A percentile compares a stretch with the other conserved stretches of the same genome.
These are phyloP conservation scores for Leccinum uliginosum DNA, from an alignment of 768 basidiomycete genomes.

Conservation along the genomic window DNA sequence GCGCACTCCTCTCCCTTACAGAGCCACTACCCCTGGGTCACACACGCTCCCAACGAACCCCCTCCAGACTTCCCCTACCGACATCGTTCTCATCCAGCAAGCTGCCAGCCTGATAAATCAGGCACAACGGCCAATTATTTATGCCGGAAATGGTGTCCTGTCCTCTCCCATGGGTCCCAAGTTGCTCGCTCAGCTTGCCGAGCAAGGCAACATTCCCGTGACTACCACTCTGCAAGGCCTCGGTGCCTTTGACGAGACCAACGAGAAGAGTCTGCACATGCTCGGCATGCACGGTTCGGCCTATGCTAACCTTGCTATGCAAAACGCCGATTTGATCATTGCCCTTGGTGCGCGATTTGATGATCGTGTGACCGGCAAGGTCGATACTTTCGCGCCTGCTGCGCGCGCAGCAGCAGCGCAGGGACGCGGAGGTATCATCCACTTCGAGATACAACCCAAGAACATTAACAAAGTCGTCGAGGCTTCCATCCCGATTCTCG, in stretches of 20 bases:
- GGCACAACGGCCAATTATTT: conserved; percentile 86
- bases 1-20: conserved; percentile 78
- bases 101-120: conserved; percentile 91
- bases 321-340: conserved; percentile 95
- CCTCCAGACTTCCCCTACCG: conserved; percentile 59
- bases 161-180: conserved; percentile 77
- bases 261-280: conserved; percentile 89
- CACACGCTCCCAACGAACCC: conserved; percentile 74
- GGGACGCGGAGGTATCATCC: conserved; percentile 94
- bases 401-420: conserved; percentile 80
- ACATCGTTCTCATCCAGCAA: conserved; percentile 64
- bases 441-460: conserved; percentile 98
- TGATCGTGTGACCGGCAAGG: conserved; percentile 93
- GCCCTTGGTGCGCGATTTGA: conserved; percentile 96
- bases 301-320: conserved; percentile 97
- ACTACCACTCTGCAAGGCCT: conserved; percentile 96
- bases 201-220: conserved; percentile 91
- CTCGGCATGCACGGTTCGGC: conserved; percentile 98
- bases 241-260: conserved; percentile 90
- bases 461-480: conserved; percentile 99
- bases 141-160: conserved; percentile 89
- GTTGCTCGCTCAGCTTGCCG: conserved; percentile 72
- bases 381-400: conserved; percentile 86
- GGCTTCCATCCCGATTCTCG: conserved; percentile 88
- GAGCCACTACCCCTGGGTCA: conserved; percentile 79